These are phyloP conservation scores for Erysimum cheiranthoides DNA, from an alignment of 345 rosid species.

Conservation along the genomic window DNA sequence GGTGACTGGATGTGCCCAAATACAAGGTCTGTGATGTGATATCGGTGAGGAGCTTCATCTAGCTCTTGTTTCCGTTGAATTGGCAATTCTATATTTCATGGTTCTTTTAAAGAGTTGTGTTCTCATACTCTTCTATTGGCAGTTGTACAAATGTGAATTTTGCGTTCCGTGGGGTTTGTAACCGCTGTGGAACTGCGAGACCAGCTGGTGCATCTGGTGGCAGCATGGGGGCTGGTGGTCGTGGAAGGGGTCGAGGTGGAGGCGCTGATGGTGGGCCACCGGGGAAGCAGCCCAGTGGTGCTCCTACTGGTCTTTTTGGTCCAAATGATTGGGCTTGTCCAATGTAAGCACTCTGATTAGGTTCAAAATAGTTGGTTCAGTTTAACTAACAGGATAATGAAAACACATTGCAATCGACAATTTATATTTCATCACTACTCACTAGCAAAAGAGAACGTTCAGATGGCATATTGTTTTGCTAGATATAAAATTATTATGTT, in stretches of 20 bases:
- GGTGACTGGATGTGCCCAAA: slow-evolving; percentile 99
- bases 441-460: background rate
- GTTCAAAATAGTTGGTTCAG: background rate
- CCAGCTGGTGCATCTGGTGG: slow-evolving; percentile 88
- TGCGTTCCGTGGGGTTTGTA: slow-evolving; percentile 97
- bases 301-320: slow-evolving; percentile 86
- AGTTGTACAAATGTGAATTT: slow-evolving; percentile 97
- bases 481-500: slow-evolving; percentile 2
- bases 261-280: slow-evolving; percentile 53
- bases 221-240: slow-evolving; percentile 74
- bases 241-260: slow-evolving; percentile 82
- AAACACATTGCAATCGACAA: background rate
- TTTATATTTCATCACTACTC: slow-evolving; percentile 7
- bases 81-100: background rate
- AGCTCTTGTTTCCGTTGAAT: slow-evolving; percentile 55
- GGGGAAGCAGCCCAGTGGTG: slow-evolving; percentile 65
- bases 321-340: slow-evolving; percentile 99
- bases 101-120: slow-evolving; percentile 28
- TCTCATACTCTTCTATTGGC: slow-evolving; percentile 54
- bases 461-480: background rate
- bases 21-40: slow-evolving; percentile 99
- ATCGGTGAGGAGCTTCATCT: slow-evolving; percentile 98
- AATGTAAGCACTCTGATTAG: slow-evolving; percentile 64
- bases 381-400: background rate
- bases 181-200: slow-evolving; percentile 94